phyloP scores from a whole-genome alignment of 1,139 yeast species.

The Blastobotrys malaysiensis region DNA sequence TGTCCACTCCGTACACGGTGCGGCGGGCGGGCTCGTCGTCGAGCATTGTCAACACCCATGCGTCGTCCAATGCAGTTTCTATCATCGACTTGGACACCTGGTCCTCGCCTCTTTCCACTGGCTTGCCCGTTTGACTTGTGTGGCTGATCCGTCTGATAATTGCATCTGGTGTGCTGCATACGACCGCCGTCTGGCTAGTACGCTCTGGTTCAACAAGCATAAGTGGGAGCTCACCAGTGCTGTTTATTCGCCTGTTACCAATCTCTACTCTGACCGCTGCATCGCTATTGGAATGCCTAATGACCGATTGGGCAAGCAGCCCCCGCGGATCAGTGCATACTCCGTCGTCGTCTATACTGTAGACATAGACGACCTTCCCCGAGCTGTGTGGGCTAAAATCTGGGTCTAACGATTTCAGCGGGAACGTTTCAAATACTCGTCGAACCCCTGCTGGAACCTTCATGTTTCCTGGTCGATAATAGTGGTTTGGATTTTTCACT shows the following conservation, averaged over 20 bases:
- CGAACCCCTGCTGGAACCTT: conserved; percentile 43
- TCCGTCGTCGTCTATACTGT: conserved; percentile 21
- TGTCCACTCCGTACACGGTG: conserved; percentile 16
- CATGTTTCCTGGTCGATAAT: conserved; percentile 12
- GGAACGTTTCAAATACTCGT: conserved; percentile 46
- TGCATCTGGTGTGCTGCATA: conserved; percentile 8
- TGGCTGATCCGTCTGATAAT: conserved; percentile 9
- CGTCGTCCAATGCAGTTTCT: conserved; percentile 27
- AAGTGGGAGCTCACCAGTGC: conserved; percentile 21
- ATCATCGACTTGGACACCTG: conserved; percentile 24
- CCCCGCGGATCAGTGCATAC: conserved; percentile 30
- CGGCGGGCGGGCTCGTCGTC: conserved; percentile 13
- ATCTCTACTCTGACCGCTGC: conserved; percentile 7
- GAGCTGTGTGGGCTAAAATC: conserved; percentile 2
- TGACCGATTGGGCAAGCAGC: conserved; percentile 23
- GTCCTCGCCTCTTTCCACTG: conserved; percentile 3
- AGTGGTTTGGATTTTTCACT: conserved; percentile 1
- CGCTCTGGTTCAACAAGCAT: conserved; percentile 9
- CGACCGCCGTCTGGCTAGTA: conserved; percentile 6
- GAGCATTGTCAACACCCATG: conserved; percentile 29
- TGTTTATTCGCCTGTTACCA: conserved; percentile 15
- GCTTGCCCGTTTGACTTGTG: conserved; percentile 4
- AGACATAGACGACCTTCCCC: conserved; percentile 22
- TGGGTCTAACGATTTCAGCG: conserved; percentile 33
- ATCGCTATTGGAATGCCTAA: conserved; percentile 14